These are phyloP conservation scores for Cladosporium sp. DNA, from an alignment of 2,329 filamentous ascomycete species.

Conservation along the genomic window DNA sequence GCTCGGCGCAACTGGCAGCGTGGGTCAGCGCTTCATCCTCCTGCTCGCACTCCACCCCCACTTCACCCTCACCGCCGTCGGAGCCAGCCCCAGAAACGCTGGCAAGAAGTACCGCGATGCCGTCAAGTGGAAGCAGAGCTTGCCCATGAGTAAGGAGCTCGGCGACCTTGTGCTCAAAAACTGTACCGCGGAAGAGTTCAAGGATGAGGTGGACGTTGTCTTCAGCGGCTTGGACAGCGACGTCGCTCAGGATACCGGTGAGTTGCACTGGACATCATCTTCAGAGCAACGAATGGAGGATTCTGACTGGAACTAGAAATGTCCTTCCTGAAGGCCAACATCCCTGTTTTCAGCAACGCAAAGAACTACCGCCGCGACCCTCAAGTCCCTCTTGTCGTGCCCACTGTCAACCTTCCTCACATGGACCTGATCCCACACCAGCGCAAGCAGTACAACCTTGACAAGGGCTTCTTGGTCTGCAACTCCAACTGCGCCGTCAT, in stretches of 20 bases:
- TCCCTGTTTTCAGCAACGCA: conserved; percentile 94
- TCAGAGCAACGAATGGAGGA: not conserved
- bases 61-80: conserved; percentile 81
- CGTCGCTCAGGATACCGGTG: conserved; percentile 87
- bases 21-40: conserved; percentile 92
- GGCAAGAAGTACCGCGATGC: conserved; percentile 95
- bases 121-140: conserved; percentile 88
- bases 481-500: conserved; percentile 99
- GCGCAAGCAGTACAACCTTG: conserved; percentile 64
- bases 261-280: conserved; percentile 20
- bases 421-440: conserved; percentile 88
- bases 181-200: conserved; percentile 77
- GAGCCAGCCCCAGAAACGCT: conserved; percentile 81
- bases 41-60: conserved; percentile 83
- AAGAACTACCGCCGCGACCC: conserved; percentile 95
- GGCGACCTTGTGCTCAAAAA: conserved; percentile 79
- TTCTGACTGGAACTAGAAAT: conserved; percentile 57
- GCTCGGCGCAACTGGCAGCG: conserved; percentile 86
- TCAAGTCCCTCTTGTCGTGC: conserved; percentile 86
- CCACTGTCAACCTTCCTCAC: conserved; percentile 87
- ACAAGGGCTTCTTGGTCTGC: conserved; percentile 90
- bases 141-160: conserved; percentile 70
- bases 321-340: conserved; percentile 81
- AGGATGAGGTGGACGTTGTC: conserved; percentile 78
- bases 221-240: conserved; percentile 92